Base-by-base conservation (phyloP, 495 filamentous ascomycete species). In the Umbilicaria muhlenbergii region DNA sequence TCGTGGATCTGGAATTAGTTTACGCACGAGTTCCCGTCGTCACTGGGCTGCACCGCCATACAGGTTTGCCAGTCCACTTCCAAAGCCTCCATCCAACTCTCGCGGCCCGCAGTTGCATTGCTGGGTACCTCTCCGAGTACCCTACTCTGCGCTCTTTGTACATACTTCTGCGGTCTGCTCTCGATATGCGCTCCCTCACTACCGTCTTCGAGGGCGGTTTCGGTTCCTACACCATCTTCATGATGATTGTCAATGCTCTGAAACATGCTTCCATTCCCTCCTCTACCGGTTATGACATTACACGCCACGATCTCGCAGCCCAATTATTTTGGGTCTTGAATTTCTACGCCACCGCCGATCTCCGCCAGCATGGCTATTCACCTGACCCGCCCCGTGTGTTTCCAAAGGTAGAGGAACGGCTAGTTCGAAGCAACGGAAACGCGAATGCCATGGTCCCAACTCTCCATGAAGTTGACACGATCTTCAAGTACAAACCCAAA, bases 171-270 rank as follows among this genome's bases (percentile, higher is more conserved):
- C 69, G 73, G 34, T 49, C 63, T 16, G 59, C 67, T 15, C 61
- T 81, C 21, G 61, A 71, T 39, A 54, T 66, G 4, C 63, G 65
- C 28, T 55, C 58, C 36, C 49, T 81, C 6, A 65, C 64, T 19
- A 66, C 70, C 13, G 52, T 62, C 18, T 55, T 55, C 41, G 41
- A 54, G 5, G 61, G 64, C 13, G 69, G 70, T 5, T 46, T 78
- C 10, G 62, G 64, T 3, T 57, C 68, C 1, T 70, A 75, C 48
- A 55, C 62, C 5, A 54, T 80, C 12, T 55, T 74, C 42, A 66
- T 77, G 53, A 69, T 78, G 50, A 47, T 78, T n/a, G 69, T 72
- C 12, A 71, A 69, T 2, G 68, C 68, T 36, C 49, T 77, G 11
- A 70, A 68, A 46, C 42, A 46, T 42, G 24, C 40, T 28, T 19